Conservation (phyloP, 1,284 basidiomycete species). For the Lignosus rhinocerotis region DNA sequence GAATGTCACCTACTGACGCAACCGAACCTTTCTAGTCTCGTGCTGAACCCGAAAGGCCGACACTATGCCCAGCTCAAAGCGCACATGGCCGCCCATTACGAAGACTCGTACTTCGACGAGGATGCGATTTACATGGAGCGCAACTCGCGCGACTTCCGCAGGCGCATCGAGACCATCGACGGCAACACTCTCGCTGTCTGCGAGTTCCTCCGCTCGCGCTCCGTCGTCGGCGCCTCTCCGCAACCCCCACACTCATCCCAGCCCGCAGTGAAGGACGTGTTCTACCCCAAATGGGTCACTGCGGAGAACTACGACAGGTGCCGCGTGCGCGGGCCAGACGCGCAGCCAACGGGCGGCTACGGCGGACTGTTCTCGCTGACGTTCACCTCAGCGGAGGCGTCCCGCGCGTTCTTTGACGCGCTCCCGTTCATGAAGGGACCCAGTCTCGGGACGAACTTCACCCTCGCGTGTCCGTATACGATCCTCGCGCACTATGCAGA, state of each 20-base stretch:
- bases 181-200: conserved; percentile 83
- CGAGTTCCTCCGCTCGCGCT: conserved; percentile 71
- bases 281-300: conserved; percentile 88
- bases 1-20: conserved; percentile 1
- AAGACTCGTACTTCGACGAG: conserved; percentile 89
- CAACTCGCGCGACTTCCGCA: conserved; percentile 91
- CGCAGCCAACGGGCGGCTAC: conserved; percentile 62
- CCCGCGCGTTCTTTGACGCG: conserved; percentile 85
- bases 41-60: conserved; percentile 79
- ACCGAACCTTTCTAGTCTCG: conserved; percentile 53
- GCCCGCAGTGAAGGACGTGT: conserved; percentile 72
- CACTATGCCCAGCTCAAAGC: conserved; percentile 70
- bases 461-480: conserved; percentile 90
- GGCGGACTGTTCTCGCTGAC: conserved; percentile 93
- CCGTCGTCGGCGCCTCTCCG: conserved; percentile 39
- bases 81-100: conserved; percentile 64
- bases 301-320: conserved; percentile 73
- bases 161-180: conserved; percentile 80
- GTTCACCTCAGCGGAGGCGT: conserved; percentile 72
- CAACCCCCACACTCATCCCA: conserved; percentile 8
- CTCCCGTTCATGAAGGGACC: conserved; percentile 90
- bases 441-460: conserved; percentile 95
- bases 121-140: conserved; percentile 98
- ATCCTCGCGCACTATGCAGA: conserved; percentile 93
- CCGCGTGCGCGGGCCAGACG: conserved; percentile 35